phyloP scores from a whole-genome alignment of 441 rosid genomes.

The Pelargonium cotyledonis region DNA sequence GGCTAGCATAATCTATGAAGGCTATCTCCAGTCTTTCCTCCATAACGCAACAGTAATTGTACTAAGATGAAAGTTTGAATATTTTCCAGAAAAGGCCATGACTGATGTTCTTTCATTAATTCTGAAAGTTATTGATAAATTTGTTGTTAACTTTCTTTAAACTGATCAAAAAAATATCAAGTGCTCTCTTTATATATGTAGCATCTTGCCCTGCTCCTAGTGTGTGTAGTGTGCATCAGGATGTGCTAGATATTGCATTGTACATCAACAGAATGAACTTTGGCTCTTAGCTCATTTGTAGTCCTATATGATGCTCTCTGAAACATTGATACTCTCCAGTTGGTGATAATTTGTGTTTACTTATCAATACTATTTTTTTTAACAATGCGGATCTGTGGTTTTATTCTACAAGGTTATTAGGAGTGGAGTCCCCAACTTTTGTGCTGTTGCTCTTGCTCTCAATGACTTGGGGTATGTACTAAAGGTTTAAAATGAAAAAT shows the following conservation, averaged over 20 bases:
- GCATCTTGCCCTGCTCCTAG: neutral
- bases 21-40: neutral
- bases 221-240: neutral
- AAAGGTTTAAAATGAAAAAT: conserved; percentile 3
- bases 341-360: neutral
- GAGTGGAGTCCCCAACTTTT: conserved; percentile 86
- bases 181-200: neutral
- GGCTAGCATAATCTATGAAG: neutral
- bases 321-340: neutral
- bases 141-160: too few species aligned
- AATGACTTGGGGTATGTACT: conserved; percentile 58
- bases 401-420: conserved; percentile 56
- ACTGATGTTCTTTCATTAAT: too few species aligned
- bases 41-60: too few species aligned
- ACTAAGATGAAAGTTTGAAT: too few species aligned
- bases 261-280: neutral
- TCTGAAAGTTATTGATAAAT: too few species aligned
- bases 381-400: neutral
- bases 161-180: neutral
- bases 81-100: too few species aligned
- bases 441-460: conserved; percentile 82
- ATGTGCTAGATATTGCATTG: neutral
- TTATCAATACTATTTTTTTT: neutral
- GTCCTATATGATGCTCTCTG: neutral
- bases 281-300: neutral